These are phyloP conservation scores for Vitis labrusca DNA, from an alignment of 164 flowering plant genomes.

Conservation along the genomic window DNA sequence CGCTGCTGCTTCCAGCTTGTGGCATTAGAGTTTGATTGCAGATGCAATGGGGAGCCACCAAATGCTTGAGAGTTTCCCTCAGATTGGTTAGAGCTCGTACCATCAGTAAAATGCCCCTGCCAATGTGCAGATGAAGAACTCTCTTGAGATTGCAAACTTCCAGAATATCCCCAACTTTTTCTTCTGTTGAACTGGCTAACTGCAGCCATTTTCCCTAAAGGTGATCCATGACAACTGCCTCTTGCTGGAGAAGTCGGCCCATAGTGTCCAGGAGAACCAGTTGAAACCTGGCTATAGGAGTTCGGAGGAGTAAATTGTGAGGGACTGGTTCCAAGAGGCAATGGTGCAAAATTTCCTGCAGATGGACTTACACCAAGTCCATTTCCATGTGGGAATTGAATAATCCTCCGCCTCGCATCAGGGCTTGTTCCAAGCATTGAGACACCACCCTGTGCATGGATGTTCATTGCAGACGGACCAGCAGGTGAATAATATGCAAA, in stretches of 20 bases:
- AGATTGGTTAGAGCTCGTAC: slow-evolving; percentile 33
- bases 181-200: slow-evolving; percentile 66
- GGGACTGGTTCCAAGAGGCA: slow-evolving; percentile 94
- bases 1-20: slow-evolving; percentile 56
- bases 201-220: slow-evolving; percentile 73
- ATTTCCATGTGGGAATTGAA: slow-evolving; percentile 67
- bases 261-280: slow-evolving; percentile 84
- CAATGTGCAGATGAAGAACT: slow-evolving; percentile 48
- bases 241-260: slow-evolving; percentile 90
- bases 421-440: slow-evolving; percentile 81
- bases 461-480: slow-evolving; percentile 73
- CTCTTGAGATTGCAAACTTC: slow-evolving; percentile 63
- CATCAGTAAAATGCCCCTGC: slow-evolving; percentile 53
- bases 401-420: slow-evolving; percentile 64
- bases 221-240: slow-evolving; percentile 79
- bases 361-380: slow-evolving; percentile 89
- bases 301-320: slow-evolving; percentile 93
- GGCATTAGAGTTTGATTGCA: slow-evolving; percentile 40
- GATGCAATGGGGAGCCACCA: slow-evolving; percentile 48
- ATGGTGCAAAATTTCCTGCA: slow-evolving; percentile 66
- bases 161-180: slow-evolving; percentile 69
- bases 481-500: slow-evolving; percentile 83
- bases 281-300: slow-evolving; percentile 58
- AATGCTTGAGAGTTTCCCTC: slow-evolving; percentile 56
- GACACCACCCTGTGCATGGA: slow-evolving; percentile 58